Evolutionary conservation across 192 early-diverging fungal genomes (phyloP), one percentile per base, ranked within the genome.

Genomic region (Dissophora ornata): DNA sequence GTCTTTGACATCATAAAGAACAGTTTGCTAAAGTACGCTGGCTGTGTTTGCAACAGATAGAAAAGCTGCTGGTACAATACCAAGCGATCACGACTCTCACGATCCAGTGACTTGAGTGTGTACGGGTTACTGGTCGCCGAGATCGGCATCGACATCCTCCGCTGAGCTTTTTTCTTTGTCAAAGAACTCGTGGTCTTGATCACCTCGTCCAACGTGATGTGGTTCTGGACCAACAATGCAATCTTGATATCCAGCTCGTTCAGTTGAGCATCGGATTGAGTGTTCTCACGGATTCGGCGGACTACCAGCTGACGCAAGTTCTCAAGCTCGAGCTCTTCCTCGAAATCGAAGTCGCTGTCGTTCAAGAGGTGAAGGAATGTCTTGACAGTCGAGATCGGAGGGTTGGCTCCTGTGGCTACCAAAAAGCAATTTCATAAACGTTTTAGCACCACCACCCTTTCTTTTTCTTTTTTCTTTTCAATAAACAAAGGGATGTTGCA

Each of bases 1-100:
- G 79, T 88, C 83, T 96, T 94, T 85, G 95, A 97, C 44, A 98
- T 84, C 34, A 91, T 79, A 34, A 95, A 95, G 86, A 99, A 86
- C 36, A 97, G 81, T 15, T 87, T 87, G 11, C 96, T 91, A 56
- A 99, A 85, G 66, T 99, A 99, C 22, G 85, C 62, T 4, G 96
- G 96, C 79, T 99, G 92, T 4, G 98, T 99, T 81, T 99, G 98
- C 38, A 99, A 85, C 52, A 99, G 58, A 69, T 99, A 98, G 55
- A 99, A 97, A 47, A 99, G 77, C 61, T 98, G 87, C 80, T 97
- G 94, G 82, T 99, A 99, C 10, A 90, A 77, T 50, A 92, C 91
- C 16, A 94, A 68, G 42, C 89, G 87, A 52, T 82, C 68, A n/a
- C 92, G 79, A 38, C 90, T 93, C 64, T 93, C 93, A 71, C 96